Base-by-base conservation (phyloP, 1,284 basidiomycete species). In the Leccinum holopus region DNA sequence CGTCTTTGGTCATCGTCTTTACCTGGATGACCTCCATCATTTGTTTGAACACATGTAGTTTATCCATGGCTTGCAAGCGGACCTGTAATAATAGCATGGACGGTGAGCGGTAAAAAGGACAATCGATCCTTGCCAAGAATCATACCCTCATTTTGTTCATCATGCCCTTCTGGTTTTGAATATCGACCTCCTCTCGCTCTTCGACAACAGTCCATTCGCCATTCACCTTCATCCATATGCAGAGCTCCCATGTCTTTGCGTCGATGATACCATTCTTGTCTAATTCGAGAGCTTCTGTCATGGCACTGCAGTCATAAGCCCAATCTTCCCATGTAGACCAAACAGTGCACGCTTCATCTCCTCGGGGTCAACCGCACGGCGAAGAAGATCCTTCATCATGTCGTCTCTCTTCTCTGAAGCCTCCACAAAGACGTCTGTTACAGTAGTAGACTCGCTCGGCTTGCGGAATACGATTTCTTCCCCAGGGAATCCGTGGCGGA, bases 321-420 rank as follows among this genome's bases (percentile, higher is more conserved):
- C 75, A 74, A 55, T 76, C 72, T 55, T 76, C 72, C 72, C 72
- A 76, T 28, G 74, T 30, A 75, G 61, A 39, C 72, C 75, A 60
- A 72, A 67, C 6, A 57, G 18, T 5, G 60, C 39, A 1, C 64
- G 64, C 8, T 72, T 75, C 59, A 75, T 66, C 59, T 73, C 70
- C 59, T 74, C 69, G 28, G 75, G 68, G n/a, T 73, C 66, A 18
- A 73, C 63, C 9, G 69, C 75, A 28, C 65, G 72, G 30, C 65
- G 65, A 35, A 76, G 62, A 32, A 76, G 59, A 10, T 72, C 70
- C 60, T 66, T 73, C 60, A 73, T 49, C 56, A 61, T 62, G 1
- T 51, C 57, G 47, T 74, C 73, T 56, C 70, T 69, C 64, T 75
- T 70, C 59, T 75, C 72, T 41, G 65, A 67, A 39, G 61, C 63